These are phyloP conservation scores for Tolypocladium cylindrosporum DNA, from an alignment of 2,329 filamentous ascomycete species.

Conservation along the genomic window DNA sequence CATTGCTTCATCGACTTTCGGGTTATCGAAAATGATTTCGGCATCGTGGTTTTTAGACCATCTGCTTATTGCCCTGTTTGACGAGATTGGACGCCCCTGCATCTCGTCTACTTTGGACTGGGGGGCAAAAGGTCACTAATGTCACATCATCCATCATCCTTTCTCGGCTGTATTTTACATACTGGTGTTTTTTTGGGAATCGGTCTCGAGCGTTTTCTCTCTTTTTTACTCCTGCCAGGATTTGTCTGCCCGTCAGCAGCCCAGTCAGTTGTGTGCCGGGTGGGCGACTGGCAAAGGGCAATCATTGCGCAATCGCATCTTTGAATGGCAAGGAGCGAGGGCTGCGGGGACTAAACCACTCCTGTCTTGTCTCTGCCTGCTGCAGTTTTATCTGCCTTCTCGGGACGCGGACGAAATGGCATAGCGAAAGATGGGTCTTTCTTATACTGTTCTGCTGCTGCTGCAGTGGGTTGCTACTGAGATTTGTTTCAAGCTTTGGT, in stretches of 20 bases:
- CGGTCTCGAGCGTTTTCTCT: background rate
- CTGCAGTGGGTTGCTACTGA: background rate
- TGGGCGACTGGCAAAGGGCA: background rate
- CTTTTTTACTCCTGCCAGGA: background rate
- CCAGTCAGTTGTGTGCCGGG: background rate
- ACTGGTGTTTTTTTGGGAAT: constrained; percentile 6
- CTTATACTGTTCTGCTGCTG: background rate
- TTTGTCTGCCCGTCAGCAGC: background rate
- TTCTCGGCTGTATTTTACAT: constrained; percentile 11
- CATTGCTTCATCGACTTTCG: background rate
- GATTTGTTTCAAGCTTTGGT: background rate
- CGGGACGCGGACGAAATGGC: background rate
- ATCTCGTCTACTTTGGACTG: background rate
- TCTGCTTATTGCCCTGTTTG: background rate
- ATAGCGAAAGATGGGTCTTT: background rate
- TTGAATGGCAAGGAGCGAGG: background rate
- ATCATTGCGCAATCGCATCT: background rate
- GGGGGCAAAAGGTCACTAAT: background rate
- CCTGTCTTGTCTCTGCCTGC: background rate
- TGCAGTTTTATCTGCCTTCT: background rate
- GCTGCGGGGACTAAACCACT: background rate
- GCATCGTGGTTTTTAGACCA: background rate
- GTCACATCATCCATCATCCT: background rate
- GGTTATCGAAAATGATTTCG: background rate
- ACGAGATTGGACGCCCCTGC: background rate